Conservation (phyloP, 352 stramenopile species). For the Pythium aquatile region DNA sequence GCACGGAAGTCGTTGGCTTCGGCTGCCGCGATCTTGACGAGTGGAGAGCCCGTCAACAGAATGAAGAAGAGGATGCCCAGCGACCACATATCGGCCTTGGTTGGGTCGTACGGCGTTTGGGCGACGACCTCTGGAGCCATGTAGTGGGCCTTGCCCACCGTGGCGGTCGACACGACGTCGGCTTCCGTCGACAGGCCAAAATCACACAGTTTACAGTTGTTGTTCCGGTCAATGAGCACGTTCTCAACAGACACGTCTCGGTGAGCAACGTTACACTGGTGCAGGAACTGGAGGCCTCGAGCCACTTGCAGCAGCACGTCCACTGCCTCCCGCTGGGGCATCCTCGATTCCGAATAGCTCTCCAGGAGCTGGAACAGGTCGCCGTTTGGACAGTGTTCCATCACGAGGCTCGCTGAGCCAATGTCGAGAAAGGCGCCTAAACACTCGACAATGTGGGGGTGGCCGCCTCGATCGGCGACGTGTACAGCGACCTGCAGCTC, state of each 20-base stretch:
- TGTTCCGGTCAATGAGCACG: conserved; percentile 34
- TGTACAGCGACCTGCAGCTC: conserved; percentile 20
- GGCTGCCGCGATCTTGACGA: conserved; percentile 17
- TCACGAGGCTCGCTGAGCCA: conserved; percentile 26
- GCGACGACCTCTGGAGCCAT: conserved; percentile 34
- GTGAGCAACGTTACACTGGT: conserved; percentile 40
- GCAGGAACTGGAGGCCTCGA: conserved; percentile 28
- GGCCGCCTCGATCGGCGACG: conserved; percentile 26
- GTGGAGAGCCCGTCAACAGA: conserved; percentile 24
- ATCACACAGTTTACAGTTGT: conserved; percentile 44
- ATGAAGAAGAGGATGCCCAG: conserved; percentile 25
- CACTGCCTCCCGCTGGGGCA: conserved; percentile 28
- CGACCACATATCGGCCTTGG: conserved; percentile 23
- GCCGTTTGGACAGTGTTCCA: conserved; percentile 26
- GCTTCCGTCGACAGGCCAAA: conserved; percentile 49
- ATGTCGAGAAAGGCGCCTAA: conserved; percentile 25
- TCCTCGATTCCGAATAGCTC: conserved; percentile 19
- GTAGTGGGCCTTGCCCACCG: conserved; percentile 30
- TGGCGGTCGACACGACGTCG: conserved; percentile 24
- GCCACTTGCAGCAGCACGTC: conserved; percentile 33
- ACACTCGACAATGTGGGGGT: conserved; percentile 23
- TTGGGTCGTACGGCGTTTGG: conserved; percentile 13
- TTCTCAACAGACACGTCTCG: conserved; percentile 62
- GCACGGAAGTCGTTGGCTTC: conserved; percentile 8
- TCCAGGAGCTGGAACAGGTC: conserved; percentile 31